phyloP scores from a whole-genome alignment of 768 basidiomycete species.

The Agaricus subrufescens region DNA sequence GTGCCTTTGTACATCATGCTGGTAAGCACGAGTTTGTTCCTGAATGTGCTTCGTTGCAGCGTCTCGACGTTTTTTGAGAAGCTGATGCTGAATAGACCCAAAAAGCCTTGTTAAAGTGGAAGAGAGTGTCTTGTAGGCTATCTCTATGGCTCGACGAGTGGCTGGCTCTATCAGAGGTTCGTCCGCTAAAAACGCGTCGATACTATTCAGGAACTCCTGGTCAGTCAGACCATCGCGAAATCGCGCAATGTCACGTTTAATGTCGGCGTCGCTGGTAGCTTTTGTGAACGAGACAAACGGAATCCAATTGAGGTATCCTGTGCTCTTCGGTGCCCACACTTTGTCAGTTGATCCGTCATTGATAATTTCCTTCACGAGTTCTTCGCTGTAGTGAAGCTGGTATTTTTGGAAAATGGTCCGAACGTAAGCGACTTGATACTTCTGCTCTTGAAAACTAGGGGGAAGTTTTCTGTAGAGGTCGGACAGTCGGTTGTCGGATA shows the following conservation, averaged over 20 bases:
- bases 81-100: background rate
- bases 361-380: background rate
- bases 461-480: background rate
- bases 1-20: background rate
- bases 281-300: background rate
- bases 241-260: background rate
- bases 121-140: background rate
- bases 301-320: background rate
- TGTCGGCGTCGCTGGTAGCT: background rate
- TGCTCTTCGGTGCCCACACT: background rate
- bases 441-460: background rate
- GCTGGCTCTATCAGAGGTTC: constrained; percentile 7
- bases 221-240: background rate
- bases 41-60: background rate
- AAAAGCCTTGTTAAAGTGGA: background rate
- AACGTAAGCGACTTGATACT: constrained; percentile 2
- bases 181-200: background rate
- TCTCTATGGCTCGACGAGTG: background rate
- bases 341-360: background rate
- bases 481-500: background rate
- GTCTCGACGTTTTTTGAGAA: background rate
- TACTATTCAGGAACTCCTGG: background rate
- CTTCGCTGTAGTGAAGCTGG: background rate
- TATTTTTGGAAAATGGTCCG: background rate
- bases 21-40: background rate